Conservation (phyloP, 176 grass and related monocot species). For the Typha latifolia region DNA sequence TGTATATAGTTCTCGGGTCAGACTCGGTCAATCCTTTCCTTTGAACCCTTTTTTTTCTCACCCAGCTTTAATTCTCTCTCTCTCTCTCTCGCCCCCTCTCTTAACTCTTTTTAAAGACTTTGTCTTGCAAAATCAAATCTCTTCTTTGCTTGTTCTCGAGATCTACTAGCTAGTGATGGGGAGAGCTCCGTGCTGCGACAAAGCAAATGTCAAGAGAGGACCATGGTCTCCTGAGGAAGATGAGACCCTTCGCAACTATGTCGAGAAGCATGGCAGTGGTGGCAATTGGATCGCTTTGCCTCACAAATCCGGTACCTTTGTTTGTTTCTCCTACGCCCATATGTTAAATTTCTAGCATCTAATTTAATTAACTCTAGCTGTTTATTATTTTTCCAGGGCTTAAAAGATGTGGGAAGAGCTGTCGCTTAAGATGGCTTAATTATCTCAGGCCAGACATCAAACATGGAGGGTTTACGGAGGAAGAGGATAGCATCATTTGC, state of each 20-base stretch:
- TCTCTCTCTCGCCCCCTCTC: neutral
- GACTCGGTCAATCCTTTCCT: neutral
- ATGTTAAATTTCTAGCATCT: neutral
- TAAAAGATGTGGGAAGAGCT: constrained; percentile 73
- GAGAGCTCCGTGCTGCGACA: constrained; percentile 83
- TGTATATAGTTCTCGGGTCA: neutral
- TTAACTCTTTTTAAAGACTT: too few relatives aligned
- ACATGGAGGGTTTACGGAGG: constrained; percentile 74
- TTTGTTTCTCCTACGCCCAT: neutral
- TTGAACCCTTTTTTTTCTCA: neutral
- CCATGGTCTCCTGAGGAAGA: constrained; percentile 91
- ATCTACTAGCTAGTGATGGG: constrained; percentile 25
- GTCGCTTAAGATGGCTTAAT: constrained; percentile 83
- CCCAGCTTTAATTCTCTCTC: neutral
- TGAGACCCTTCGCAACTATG: constrained; percentile 48
- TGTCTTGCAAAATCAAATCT: too few relatives aligned
- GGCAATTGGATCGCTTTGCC: constrained; percentile 87
- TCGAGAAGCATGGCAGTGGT: constrained; percentile 51
- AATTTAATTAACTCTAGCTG: too few relatives aligned
- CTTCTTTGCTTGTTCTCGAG: neutral
- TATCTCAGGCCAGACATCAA: constrained; percentile 84
- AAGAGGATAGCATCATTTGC: constrained; percentile 65
- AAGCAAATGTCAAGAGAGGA: constrained; percentile 68
- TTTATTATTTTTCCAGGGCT: constrained; percentile 32
- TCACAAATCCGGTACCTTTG: constrained; percentile 42